Evolutionary conservation across 2,329 filamentous ascomycete species (phyloP).

Genomic region (Neofusicoccum ribis): DNA sequence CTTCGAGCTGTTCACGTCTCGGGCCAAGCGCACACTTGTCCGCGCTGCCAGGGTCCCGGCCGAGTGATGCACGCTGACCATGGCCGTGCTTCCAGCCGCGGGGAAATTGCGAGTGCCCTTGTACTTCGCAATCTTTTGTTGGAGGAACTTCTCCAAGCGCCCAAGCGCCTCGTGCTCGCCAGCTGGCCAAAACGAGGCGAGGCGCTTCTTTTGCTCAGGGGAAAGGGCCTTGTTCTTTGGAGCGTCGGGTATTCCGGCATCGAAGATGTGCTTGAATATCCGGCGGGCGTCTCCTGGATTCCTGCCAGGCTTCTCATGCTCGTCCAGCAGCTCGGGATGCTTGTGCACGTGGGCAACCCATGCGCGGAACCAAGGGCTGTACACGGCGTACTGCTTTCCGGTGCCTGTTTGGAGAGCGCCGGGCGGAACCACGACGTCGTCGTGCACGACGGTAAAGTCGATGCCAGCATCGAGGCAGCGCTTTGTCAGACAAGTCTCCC

Average conservation of each 20-base stretch:
- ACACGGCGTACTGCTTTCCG: constrained; percentile 81
- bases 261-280: constrained; percentile 59
- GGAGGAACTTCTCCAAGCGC: constrained; percentile 67
- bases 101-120: constrained; percentile 67
- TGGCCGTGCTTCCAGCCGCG: constrained; percentile 62
- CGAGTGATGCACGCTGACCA: constrained; percentile 72
- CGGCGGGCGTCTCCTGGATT: constrained; percentile 55
- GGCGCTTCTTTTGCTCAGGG: constrained; percentile 59
- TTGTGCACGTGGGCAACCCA: constrained; percentile 75
- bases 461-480: constrained; percentile 64
- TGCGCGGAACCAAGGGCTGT: constrained; percentile 75
- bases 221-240: constrained; percentile 64
- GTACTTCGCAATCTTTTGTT: constrained; percentile 64
- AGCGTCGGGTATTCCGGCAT: constrained; percentile 58
- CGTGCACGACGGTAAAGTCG: constrained; percentile 70
- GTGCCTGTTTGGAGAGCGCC: constrained; percentile 65
- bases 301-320: constrained; percentile 57
- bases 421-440: constrained; percentile 80
- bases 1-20: constrained; percentile 61
- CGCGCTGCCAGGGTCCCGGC: constrained; percentile 67
- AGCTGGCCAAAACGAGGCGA: constrained; percentile 66
- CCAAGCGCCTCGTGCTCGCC: constrained; percentile 71
- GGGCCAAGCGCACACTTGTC: constrained; percentile 65
- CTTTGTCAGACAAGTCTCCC: constrained; percentile 68
- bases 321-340: constrained; percentile 66